These are phyloP conservation scores for Gelatoporia subvermispora DNA, from an alignment of 768 basidiomycete genomes.

Conservation along the genomic window DNA sequence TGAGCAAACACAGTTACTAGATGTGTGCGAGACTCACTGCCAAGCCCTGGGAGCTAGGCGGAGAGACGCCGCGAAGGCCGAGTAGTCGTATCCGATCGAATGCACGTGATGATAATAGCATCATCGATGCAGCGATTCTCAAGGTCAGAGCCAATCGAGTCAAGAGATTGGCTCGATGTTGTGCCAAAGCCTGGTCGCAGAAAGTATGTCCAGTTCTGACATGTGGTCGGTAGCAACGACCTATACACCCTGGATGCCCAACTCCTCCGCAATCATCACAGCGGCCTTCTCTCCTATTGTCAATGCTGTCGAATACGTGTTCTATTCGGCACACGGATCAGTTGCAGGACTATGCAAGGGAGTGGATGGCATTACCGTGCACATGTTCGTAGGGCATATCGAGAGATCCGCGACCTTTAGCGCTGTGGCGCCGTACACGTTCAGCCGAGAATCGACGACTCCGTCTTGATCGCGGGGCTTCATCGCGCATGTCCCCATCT, in stretches of 20 bases:
- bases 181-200: too few species aligned
- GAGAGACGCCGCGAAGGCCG: too few species aligned
- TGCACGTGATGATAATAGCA: too few species aligned
- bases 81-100: too few species aligned
- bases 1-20: too few species aligned
- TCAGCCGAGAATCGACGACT: constrained; percentile 57
- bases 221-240: too few species aligned
- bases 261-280: constrained; percentile 47
- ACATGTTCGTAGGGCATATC: neutral
- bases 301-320: constrained; percentile 35
- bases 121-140: too few species aligned
- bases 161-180: too few species aligned
- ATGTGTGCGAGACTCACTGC: too few species aligned
- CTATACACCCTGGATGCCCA: constrained; percentile 16
- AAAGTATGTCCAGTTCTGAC: too few species aligned
- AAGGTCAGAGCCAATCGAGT: too few species aligned
- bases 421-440: constrained; percentile 54
- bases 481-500: constrained; percentile 69
- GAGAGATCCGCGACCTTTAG: constrained; percentile 53
- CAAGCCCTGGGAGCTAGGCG: too few species aligned
- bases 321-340: constrained; percentile 14
- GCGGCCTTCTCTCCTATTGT: constrained; percentile 57
- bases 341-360: neutral
- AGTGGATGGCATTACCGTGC: neutral
- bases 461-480: constrained; percentile 53